Conservation (phyloP, 257 asterid genomes). For the Scutellaria minor region DNA sequence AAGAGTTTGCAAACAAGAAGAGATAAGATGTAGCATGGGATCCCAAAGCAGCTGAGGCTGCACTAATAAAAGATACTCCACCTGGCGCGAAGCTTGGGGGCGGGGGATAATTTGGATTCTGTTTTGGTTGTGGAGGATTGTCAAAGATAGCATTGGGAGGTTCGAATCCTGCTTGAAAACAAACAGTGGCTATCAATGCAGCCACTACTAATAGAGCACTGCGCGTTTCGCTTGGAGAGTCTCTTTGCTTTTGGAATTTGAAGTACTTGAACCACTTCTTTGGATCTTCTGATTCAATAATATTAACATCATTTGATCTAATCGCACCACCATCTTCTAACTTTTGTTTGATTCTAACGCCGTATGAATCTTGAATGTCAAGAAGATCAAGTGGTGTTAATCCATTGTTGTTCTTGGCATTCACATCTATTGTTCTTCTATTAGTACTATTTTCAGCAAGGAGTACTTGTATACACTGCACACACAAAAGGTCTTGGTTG, state of each 20-base stretch:
- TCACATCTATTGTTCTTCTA: conserved; percentile 18
- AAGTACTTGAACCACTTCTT: conserved; percentile 34
- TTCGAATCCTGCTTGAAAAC: conserved; percentile 37
- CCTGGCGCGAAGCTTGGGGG: neutral
- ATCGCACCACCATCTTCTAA: neutral
- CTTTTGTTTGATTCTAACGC: neutral
- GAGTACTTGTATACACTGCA: conserved; percentile 14
- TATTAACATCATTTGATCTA: no score
- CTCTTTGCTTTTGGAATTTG: conserved; percentile 36
- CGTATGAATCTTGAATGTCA: neutral
- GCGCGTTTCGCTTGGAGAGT: conserved; percentile 34
- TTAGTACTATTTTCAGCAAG: neutral
- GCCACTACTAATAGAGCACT: conserved; percentile 36
- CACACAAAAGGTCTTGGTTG: no score
- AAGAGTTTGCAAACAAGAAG: neutral
- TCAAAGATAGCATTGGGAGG: conserved; percentile 34
- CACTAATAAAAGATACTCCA: no score
- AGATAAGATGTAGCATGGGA: neutral
- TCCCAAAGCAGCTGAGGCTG: conserved; percentile 16
- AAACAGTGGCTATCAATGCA: conserved; percentile 34
- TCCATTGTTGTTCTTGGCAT: conserved; percentile 21
- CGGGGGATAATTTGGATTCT: neutral
- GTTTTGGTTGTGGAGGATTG: neutral
- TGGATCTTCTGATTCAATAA: neutral
- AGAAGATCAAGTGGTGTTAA: conserved; percentile 24